Conservation (phyloP, 352 stramenopile species). For the Phytopythium sindhum region DNA sequence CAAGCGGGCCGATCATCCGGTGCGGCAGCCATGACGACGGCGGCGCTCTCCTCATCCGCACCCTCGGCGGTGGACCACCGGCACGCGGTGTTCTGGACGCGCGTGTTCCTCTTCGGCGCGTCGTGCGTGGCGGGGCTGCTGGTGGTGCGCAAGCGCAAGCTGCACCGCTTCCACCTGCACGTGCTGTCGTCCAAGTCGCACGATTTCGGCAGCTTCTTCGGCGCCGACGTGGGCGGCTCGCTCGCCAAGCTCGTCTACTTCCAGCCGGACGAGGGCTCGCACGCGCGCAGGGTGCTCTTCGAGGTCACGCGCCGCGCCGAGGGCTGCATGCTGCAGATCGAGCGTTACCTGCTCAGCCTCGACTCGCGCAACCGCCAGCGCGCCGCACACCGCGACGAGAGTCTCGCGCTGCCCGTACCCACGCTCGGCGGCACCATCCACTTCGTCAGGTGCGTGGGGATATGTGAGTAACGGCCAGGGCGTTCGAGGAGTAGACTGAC, state of each 20-base stretch:
- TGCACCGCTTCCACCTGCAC: conserved; percentile 64
- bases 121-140: conserved; percentile 67
- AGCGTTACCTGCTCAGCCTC: conserved; percentile 49
- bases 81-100: conserved; percentile 60
- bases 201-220: conserved; percentile 78
- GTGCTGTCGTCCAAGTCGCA: conserved; percentile 64
- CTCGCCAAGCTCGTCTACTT: conserved; percentile 94
- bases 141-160: conserved; percentile 63
- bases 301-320: conserved; percentile 35
- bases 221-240: conserved; percentile 92
- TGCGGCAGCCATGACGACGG: background rate
- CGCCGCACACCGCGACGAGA: conserved; percentile 50
- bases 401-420: conserved; percentile 69
- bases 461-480: conserved; percentile 4
- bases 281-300: conserved; percentile 15
- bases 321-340: conserved; percentile 48
- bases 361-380: conserved; percentile 30
- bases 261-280: conserved; percentile 51
- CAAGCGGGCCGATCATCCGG: background rate
- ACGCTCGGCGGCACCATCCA: conserved; percentile 91
- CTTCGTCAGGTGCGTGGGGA: conserved; percentile 73
- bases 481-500: too few relatives aligned
- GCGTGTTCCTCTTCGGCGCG: conserved; percentile 67
- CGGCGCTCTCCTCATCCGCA: background rate
- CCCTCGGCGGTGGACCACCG: conserved; percentile 13